phyloP scores from a whole-genome alignment of 2,329 filamentous ascomycete species.

The Acephala macrosclerotiorum region DNA sequence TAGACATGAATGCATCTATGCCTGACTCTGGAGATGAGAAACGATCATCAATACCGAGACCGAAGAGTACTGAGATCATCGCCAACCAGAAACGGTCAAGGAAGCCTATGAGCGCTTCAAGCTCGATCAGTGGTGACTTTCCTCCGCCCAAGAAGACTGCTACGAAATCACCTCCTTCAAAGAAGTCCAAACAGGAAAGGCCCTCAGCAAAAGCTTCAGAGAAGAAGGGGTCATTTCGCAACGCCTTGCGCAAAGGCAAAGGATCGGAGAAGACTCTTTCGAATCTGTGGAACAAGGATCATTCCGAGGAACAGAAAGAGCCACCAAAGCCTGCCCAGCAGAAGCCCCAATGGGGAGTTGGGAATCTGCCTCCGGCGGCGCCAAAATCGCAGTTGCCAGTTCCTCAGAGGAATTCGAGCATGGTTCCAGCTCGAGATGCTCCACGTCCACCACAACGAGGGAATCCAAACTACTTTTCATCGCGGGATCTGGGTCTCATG shows the following conservation, averaged over 20 bases:
- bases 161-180: constrained; percentile 40
- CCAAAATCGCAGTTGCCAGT: constrained; percentile 41
- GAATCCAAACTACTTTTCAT: constrained; percentile 50
- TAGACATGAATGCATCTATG: constrained; percentile 10
- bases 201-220: constrained; percentile 46
- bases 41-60: constrained; percentile 16
- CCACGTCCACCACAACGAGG: constrained; percentile 47
- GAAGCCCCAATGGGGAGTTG: constrained; percentile 38
- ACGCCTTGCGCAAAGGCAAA: constrained; percentile 60
- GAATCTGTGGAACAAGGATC: constrained; percentile 59
- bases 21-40: constrained; percentile 18
- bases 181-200: constrained; percentile 42
- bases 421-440: constrained; percentile 45
- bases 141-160: constrained; percentile 35
- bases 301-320: constrained; percentile 33
- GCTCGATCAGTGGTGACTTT: constrained; percentile 36
- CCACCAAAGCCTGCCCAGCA: constrained; percentile 33
- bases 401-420: constrained; percentile 45
- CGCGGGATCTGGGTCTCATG: constrained; percentile 45
- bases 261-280: constrained; percentile 55
- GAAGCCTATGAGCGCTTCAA: constrained; percentile 39
- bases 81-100: constrained; percentile 44
- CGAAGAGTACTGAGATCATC: constrained; percentile 31
- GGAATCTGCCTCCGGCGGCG: constrained; percentile 30
- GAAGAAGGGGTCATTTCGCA: constrained; percentile 55